Conservation (phyloP, 2,329 filamentous ascomycete species). For the Lizonia empirigonia region DNA sequence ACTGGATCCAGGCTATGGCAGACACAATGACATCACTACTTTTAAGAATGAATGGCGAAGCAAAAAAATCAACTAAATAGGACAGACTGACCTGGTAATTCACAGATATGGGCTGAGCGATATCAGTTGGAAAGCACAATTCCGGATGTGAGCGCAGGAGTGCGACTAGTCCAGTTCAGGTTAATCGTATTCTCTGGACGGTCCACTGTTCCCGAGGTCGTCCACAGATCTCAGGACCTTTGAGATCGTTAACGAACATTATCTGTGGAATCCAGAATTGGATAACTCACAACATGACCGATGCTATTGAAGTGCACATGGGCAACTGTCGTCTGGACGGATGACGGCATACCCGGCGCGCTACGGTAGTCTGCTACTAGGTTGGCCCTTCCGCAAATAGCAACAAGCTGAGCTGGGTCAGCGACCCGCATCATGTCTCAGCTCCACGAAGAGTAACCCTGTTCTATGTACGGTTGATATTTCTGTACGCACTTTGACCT, state of each 20-base stretch:
- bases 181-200: too few relatives aligned
- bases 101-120: too few relatives aligned
- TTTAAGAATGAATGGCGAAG: too few relatives aligned
- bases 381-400: slow-evolving; percentile 2
- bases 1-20: too few relatives aligned
- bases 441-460: not conserved
- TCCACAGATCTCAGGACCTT: not conserved
- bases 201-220: not conserved
- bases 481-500: not conserved
- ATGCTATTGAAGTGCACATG: not conserved
- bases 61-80: too few relatives aligned
- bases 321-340: not conserved
- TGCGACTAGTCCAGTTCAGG: not conserved
- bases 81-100: too few relatives aligned
- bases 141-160: too few relatives aligned
- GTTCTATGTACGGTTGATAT: not conserved
- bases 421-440: slow-evolving; percentile 1
- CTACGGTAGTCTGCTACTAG: not conserved
- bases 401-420: slow-evolving; percentile 12
- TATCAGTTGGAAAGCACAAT: too few relatives aligned
- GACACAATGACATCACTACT: too few relatives aligned
- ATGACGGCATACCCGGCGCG: not conserved
- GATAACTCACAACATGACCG: not conserved
- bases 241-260: too few relatives aligned
- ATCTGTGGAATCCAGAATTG: too few relatives aligned